Conservation (phyloP, 2,329 filamentous ascomycete species). For the Cercospora sp. region DNA sequence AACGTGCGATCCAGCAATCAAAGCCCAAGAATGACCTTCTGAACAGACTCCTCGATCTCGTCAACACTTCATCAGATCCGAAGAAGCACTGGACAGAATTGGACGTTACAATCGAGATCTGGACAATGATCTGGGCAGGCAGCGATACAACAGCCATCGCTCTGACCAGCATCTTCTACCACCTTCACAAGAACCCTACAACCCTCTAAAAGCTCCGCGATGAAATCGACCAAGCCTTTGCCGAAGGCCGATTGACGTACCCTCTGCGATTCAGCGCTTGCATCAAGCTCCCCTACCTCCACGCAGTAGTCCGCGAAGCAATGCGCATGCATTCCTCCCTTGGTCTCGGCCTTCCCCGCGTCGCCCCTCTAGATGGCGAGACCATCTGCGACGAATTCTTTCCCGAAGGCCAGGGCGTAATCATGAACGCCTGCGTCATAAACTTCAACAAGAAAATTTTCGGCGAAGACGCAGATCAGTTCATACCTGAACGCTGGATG, state of each 20-base stretch:
- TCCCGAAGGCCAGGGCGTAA: constrained; percentile 1
- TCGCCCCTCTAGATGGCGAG: constrained; percentile 5
- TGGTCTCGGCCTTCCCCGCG: constrained; percentile 6
- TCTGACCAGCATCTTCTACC: constrained; percentile 41
- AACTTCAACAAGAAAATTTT: constrained; percentile 12
- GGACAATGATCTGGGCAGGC: constrained; percentile 49
- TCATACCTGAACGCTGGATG: constrained; percentile 15
- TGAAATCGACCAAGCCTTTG: constrained; percentile 38
- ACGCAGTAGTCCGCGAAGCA: constrained; percentile 49
- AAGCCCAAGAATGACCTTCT: constrained; percentile 23
- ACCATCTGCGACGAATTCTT: neutral
- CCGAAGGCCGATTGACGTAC: constrained; percentile 33
- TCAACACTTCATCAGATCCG: constrained; percentile 25
- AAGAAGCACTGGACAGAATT: constrained; percentile 9
- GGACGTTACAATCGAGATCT: constrained; percentile 23
- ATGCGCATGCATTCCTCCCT: constrained; percentile 42
- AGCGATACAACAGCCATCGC: constrained; percentile 38
- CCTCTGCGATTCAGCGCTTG: constrained; percentile 37
- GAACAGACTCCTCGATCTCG: constrained; percentile 28
- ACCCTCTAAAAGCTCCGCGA: constrained; percentile 37
- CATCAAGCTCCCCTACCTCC: constrained; percentile 43
- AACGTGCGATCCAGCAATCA: constrained; percentile 7
- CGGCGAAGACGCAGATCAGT: constrained; percentile 12
- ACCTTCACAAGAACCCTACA: constrained; percentile 39
- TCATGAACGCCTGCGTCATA: constrained; percentile 7